Evolutionary conservation across 2,329 filamentous ascomycete genomes (phyloP).

Genomic region (Zelopaecilomyces penicillatus): DNA sequence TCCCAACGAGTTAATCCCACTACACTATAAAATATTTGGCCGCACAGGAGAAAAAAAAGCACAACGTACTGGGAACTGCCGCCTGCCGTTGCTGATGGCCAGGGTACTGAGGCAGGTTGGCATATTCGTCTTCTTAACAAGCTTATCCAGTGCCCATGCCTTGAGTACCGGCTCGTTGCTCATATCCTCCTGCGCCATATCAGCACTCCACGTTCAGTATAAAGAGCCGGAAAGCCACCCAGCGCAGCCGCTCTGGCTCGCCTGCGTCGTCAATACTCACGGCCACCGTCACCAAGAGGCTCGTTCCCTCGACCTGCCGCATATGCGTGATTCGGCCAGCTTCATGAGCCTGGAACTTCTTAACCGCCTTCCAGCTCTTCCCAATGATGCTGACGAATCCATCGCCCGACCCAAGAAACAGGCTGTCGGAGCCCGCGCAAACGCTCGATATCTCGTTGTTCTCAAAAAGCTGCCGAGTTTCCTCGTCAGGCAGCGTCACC

Average conservation of each 20-base stretch:
- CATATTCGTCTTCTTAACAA: conserved; percentile 84
- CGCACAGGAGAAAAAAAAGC: background rate
- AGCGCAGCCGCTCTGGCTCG: no score
- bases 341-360: conserved; percentile 82
- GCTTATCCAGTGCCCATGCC: conserved; percentile 94
- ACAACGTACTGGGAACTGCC: conserved; percentile 72
- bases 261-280: conserved; percentile 26
- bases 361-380: conserved; percentile 75
- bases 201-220: background rate
- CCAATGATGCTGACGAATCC: conserved; percentile 84
- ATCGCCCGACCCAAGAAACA: conserved; percentile 81
- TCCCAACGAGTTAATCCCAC: background rate
- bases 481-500: conserved; percentile 70
- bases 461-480: conserved; percentile 70
- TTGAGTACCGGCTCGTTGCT: conserved; percentile 82
- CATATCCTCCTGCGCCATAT: conserved; percentile 60
- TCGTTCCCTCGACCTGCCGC: conserved; percentile 82
- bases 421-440: conserved; percentile 76
- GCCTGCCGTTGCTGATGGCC: conserved; percentile 78
- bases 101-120: conserved; percentile 84
- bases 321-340: conserved; percentile 77
- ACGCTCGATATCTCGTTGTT: conserved; percentile 76
- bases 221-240: background rate
- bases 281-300: conserved; percentile 74
- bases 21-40: conserved; percentile 6